These are phyloP conservation scores for Boletus rubescentipes DNA, from an alignment of 768 basidiomycete genomes.

Conservation along the genomic window DNA sequence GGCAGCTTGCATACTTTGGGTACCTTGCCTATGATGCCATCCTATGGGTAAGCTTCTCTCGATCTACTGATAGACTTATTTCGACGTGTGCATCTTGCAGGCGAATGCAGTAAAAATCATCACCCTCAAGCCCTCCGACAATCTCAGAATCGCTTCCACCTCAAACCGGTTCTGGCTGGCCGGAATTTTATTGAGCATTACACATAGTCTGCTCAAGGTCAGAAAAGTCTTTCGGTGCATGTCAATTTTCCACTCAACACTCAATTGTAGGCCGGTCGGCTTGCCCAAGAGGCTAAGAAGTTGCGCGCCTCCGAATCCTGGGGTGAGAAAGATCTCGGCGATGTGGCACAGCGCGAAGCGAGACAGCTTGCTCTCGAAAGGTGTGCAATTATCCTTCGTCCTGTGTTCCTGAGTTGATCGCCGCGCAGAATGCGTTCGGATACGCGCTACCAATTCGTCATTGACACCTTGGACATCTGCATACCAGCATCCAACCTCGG, in stretches of 20 bases:
- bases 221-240: background rate
- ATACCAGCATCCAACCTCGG: constrained; percentile 85
- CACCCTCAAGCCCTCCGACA: constrained; percentile 56
- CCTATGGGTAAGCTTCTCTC: constrained; percentile 66
- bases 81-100: constrained; percentile 33
- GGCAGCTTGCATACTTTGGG: constrained; percentile 87
- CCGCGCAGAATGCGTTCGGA: constrained; percentile 55
- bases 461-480: constrained; percentile 86
- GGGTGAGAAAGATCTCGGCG: constrained; percentile 68
- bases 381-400: constrained; percentile 36
- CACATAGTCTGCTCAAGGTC: constrained; percentile 70
- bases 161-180: constrained; percentile 87
- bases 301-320: constrained; percentile 43
- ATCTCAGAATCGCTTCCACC: constrained; percentile 56
- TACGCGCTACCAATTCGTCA: constrained; percentile 74
- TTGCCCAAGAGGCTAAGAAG: constrained; percentile 59
- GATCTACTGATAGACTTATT: background rate
- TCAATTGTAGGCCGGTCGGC: constrained; percentile 49
- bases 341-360: constrained; percentile 63
- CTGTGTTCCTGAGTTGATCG: constrained; percentile 5
- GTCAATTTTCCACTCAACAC: background rate
- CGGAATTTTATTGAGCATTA: constrained; percentile 80
- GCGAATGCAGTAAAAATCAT: constrained; percentile 68
- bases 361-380: constrained; percentile 55
- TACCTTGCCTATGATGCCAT: constrained; percentile 83